These are phyloP conservation scores for Tripidium arundinaceum DNA, from an alignment of 202 grass and related monocot species.

Conservation along the genomic window DNA sequence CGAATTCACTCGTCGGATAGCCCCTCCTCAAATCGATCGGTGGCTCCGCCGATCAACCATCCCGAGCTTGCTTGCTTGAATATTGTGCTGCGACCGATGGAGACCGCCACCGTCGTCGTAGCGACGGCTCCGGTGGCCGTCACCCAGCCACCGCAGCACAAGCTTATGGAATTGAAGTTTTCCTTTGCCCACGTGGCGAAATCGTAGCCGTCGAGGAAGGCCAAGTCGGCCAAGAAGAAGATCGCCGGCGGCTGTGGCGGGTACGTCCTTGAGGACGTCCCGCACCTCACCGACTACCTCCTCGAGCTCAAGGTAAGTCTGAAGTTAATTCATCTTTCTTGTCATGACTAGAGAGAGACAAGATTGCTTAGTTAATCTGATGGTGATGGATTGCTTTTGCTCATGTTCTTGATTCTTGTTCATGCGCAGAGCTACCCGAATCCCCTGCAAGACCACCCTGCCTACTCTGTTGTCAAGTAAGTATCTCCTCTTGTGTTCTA, in stretches of 20 bases:
- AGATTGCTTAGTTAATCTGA: not conserved
- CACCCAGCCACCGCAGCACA: not conserved
- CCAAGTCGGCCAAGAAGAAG: slow-evolving; percentile 42
- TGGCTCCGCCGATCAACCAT: not conserved
- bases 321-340: too few species aligned
- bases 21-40: too few species aligned
- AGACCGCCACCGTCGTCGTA: not conserved
- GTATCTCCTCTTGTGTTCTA: not conserved
- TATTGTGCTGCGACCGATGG: slow-evolving; percentile 11
- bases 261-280: slow-evolving; percentile 80
- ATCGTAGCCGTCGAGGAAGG: slow-evolving; percentile 5
- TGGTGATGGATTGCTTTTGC: not conserved
- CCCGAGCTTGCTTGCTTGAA: not conserved
- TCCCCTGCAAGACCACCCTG: slow-evolving; percentile 69
- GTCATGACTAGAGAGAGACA: too few species aligned
- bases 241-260: slow-evolving; percentile 42
- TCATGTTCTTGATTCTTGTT: not conserved
- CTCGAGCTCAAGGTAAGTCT: slow-evolving; percentile 32
- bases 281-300: slow-evolving; percentile 66
- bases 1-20: not conserved
- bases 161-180: slow-evolving; percentile 6
- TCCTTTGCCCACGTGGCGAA: not conserved
- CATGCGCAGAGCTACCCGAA: slow-evolving; percentile 58
- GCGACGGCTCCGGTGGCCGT: not conserved
- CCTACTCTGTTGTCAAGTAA: slow-evolving; percentile 95